These are phyloP conservation scores for Peterozyma xylosa DNA, from an alignment of 805 yeast genomes.

Conservation along the genomic window DNA sequence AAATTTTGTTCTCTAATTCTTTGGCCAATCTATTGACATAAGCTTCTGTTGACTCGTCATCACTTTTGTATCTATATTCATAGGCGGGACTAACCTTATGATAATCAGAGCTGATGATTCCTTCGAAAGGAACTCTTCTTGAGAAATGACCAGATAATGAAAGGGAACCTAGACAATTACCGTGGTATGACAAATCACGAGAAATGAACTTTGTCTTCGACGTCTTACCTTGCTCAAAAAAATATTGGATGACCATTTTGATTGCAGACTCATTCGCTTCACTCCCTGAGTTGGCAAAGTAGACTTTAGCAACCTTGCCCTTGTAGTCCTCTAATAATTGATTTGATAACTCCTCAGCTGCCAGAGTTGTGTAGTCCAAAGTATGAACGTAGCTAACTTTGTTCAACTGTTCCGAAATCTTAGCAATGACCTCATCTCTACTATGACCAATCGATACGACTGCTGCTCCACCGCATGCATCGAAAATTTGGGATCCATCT, in stretches of 20 bases:
- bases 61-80: constrained; percentile 11
- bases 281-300: constrained; percentile 16
- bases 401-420: constrained; percentile 7
- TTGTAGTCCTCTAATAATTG: constrained; percentile 6
- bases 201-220: constrained; percentile 14
- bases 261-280: constrained; percentile 30
- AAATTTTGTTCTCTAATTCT: constrained; percentile 17
- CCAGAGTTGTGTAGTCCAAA: constrained; percentile 7
- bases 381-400: constrained; percentile 9
- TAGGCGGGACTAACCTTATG: constrained; percentile 15
- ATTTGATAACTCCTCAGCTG: constrained; percentile 11
- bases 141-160: constrained; percentile 12
- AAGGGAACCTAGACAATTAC: constrained; percentile 13
- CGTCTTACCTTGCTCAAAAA: constrained; percentile 12
- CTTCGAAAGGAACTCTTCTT: constrained; percentile 11
- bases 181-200: constrained; percentile 17
- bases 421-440: constrained; percentile 8
- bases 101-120: constrained; percentile 6
- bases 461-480: constrained; percentile 17
- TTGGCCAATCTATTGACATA: constrained; percentile 12
- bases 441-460: constrained; percentile 14
- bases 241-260: constrained; percentile 22
- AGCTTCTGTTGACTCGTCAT: constrained; percentile 9
- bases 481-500: constrained; percentile 10
- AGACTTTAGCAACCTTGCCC: constrained; percentile 9